phyloP scores from a whole-genome alignment of 805 yeast genomes.

The Tetrapisispora iriomotensis region DNA sequence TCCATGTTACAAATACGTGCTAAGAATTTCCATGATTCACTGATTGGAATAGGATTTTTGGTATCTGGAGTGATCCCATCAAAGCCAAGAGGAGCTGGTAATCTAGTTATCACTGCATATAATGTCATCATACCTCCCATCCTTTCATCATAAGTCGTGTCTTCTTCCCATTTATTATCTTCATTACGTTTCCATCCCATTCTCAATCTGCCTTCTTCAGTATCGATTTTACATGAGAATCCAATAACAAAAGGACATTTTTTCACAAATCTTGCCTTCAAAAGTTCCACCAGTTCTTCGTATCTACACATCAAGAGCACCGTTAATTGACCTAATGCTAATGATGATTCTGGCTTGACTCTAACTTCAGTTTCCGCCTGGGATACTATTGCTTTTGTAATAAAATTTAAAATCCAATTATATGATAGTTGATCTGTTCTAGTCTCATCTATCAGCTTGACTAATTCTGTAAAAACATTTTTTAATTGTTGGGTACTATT shows the following conservation, averaged over 20 bases:
- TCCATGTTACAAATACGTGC: constrained; percentile 61
- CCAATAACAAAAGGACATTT: constrained; percentile 89
- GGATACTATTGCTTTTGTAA: constrained; percentile 75
- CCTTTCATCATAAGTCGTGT: constrained; percentile 69
- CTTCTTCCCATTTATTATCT: constrained; percentile 40
- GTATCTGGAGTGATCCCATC: constrained; percentile 13
- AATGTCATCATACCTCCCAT: constrained; percentile 78
- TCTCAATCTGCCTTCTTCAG: constrained; percentile 67
- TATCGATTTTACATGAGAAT: constrained; percentile 59
- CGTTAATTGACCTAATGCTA: constrained; percentile 68
- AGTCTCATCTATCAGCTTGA: constrained; percentile 40
- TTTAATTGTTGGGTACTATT: constrained; percentile 53
- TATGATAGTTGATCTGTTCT: constrained; percentile 43
- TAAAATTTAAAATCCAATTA: constrained; percentile 68
- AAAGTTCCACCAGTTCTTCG: constrained; percentile 33
- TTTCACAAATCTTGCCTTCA: constrained; percentile 74
- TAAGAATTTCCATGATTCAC: constrained; percentile 58
- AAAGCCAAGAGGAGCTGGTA: constrained; percentile 27
- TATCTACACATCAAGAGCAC: constrained; percentile 40
- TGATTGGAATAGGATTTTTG: constrained; percentile 47
- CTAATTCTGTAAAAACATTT: constrained; percentile 42
- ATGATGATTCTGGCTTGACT: constrained; percentile 64
- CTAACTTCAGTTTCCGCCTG: constrained; percentile 92
- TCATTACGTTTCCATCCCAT: constrained; percentile 78
- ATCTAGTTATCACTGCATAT: constrained; percentile 63